Percentiles rank a stretch among this genome's conserved stretches.
These are phyloP conservation scores for Trichoderma sp. DNA, from an alignment of 2,329 filamentous ascomycete species.

Conservation along the genomic window DNA sequence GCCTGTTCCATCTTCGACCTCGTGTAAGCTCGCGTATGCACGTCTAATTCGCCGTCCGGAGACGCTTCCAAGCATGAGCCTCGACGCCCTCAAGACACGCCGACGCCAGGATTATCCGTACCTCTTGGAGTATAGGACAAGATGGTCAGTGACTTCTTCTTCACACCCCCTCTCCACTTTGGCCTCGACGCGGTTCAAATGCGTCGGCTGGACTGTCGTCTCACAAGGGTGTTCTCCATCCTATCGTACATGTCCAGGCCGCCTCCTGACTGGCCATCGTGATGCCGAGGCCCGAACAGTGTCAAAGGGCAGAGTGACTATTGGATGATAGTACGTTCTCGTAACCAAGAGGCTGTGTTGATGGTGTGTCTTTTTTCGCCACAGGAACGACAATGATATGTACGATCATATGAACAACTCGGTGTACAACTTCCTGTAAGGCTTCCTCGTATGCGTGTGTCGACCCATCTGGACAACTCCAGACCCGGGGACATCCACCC, in stretches of 20 bases:
- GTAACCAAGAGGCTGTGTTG: neutral
- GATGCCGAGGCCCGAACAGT: neutral
- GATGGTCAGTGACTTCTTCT: conserved; percentile 60
- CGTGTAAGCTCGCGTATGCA: neutral
- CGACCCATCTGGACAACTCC: neutral
- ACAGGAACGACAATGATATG: conserved; percentile 90
- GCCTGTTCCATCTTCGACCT: neutral
- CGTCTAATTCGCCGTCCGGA: neutral
- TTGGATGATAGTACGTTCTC: neutral
- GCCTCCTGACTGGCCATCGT: neutral
- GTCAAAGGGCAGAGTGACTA: neutral
- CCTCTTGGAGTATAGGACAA: conserved; percentile 75
- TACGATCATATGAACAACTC: conserved; percentile 92
- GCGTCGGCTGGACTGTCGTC: neutral
- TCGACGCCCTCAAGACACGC: conserved; percentile 53
- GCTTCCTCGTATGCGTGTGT: conserved; percentile 9
- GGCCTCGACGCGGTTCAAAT: neutral
- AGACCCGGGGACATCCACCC: neutral
- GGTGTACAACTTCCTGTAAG: conserved; percentile 74
- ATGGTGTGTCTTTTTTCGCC: conserved; percentile 17
- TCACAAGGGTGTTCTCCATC: neutral
- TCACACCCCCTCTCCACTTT: neutral
- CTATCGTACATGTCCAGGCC: neutral
- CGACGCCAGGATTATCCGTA: conserved; percentile 72
- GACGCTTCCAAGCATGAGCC: conserved; percentile 20